These are phyloP conservation scores for Aspergillus mulundensis DNA, from an alignment of 495 filamentous ascomycete genomes.

Conservation along the genomic window DNA sequence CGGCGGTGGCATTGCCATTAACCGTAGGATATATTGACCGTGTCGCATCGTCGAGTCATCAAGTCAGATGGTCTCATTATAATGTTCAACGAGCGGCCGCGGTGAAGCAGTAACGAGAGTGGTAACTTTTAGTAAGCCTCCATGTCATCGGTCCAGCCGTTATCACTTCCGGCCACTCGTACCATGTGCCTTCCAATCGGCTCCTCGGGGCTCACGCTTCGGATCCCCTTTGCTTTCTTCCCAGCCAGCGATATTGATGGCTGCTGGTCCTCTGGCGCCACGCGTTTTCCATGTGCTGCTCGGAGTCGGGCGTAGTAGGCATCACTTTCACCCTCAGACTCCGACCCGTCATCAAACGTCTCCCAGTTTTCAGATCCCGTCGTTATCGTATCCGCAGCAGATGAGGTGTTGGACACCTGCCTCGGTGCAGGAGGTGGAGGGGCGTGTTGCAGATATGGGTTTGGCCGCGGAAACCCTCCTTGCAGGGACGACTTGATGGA, in stretches of 20 bases:
- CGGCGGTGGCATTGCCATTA: slow-evolving; percentile 10
- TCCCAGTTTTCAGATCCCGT: slow-evolving; percentile 95
- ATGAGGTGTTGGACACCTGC: slow-evolving; percentile 68
- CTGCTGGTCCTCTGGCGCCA: slow-evolving; percentile 57
- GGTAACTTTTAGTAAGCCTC: slow-evolving; percentile 37
- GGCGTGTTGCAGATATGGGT: slow-evolving; percentile 41
- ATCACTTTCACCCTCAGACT: slow-evolving; percentile 70
- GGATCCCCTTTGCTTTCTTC: slow-evolving; percentile 54
- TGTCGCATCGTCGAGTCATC: slow-evolving; percentile 19
- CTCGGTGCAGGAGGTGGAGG: slow-evolving; percentile 51
- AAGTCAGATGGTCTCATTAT: slow-evolving; percentile 21
- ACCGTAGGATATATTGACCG: not conserved
- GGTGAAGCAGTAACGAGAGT: slow-evolving; percentile 9
- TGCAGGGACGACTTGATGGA: slow-evolving; percentile 37
- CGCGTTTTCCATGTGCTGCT: slow-evolving; percentile 60
- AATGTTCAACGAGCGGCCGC: slow-evolving; percentile 12
- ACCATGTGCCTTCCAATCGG: slow-evolving; percentile 33
- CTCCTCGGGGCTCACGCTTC: slow-evolving; percentile 43
- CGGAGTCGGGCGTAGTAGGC: slow-evolving; percentile 73
- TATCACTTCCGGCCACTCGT: slow-evolving; percentile 44
- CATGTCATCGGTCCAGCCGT: slow-evolving; percentile 48
- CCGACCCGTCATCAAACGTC: slow-evolving; percentile 77
- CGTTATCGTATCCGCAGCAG: slow-evolving; percentile 53
- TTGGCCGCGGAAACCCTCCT: slow-evolving; percentile 32
- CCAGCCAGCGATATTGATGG: slow-evolving; percentile 43